These are phyloP conservation scores for Rhizoctonia solani DNA, from an alignment of 1,284 basidiomycete species.

Conservation along the genomic window DNA sequence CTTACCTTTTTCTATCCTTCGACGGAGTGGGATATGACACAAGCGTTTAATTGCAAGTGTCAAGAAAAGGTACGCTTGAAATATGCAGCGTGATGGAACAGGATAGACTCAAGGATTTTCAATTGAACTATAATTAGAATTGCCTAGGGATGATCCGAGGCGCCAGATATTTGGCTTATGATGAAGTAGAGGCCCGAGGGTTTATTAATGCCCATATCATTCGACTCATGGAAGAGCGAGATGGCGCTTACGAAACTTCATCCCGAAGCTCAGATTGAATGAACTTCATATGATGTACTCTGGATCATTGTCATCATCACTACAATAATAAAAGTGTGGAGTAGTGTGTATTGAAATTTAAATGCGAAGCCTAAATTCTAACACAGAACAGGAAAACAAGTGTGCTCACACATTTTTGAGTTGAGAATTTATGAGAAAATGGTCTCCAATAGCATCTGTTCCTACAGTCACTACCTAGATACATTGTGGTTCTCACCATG, in stretches of 20 bases:
- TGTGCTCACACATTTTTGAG: too few species aligned
- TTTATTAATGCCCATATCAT: constrained; percentile 22
- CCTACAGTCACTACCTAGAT: background rate
- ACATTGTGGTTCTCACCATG: background rate
- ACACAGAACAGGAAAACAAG: too few species aligned
- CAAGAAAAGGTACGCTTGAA: constrained; percentile 45
- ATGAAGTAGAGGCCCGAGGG: constrained; percentile 42
- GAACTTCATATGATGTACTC: too few species aligned
- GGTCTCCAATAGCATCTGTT: too few species aligned
- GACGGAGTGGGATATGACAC: constrained; percentile 73
- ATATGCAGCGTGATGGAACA: background rate
- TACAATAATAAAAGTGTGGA: too few species aligned
- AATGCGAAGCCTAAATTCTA: too few species aligned
- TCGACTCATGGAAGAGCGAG: background rate
- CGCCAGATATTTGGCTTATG: constrained; percentile 46
- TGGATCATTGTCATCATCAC: too few species aligned
- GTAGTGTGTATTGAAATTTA: too few species aligned
- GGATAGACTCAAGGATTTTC: background rate
- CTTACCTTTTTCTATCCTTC: constrained; percentile 67
- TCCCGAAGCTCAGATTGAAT: too few species aligned
- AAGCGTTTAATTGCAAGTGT: constrained; percentile 63
- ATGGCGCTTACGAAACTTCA: background rate
- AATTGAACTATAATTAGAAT: too few species aligned
- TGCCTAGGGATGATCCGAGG: constrained; percentile 50
- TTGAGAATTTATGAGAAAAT: too few species aligned